phyloP scores from a whole-genome alignment of 2,329 filamentous ascomycete species.

The Diaporthe amygdali region DNA sequence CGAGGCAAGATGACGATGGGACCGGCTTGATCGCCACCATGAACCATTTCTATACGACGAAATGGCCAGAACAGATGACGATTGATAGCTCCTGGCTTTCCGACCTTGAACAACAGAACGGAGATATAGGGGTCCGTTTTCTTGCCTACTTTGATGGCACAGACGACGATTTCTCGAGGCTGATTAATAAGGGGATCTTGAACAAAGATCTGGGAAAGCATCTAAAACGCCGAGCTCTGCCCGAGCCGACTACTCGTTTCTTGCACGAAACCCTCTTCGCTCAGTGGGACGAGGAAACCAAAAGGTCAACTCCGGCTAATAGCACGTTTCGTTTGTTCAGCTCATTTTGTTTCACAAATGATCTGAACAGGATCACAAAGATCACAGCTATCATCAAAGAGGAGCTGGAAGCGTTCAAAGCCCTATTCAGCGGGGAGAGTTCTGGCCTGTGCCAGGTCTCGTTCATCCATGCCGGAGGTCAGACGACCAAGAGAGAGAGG shows the following conservation, averaged over 20 bases:
- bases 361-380: conserved; percentile 52
- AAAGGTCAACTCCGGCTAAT: conserved; percentile 25
- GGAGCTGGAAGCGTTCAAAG: conserved; percentile 27
- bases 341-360: conserved; percentile 61
- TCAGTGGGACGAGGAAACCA: conserved; percentile 25
- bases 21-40: not conserved
- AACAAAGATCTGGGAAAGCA: conserved; percentile 2
- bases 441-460: conserved; percentile 29
- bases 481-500: not conserved
- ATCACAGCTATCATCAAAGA: conserved; percentile 24
- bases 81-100: conserved; percentile 24
- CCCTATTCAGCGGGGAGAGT: conserved; percentile 26
- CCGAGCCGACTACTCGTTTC: conserved; percentile 19
- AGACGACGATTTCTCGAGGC: not conserved
- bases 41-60: conserved; percentile 16
- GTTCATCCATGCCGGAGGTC: conserved; percentile 36
- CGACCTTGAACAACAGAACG: conserved; percentile 6
- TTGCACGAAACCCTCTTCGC: conserved; percentile 19
- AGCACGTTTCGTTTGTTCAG: conserved; percentile 33
- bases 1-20: not conserved
- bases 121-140: conserved; percentile 13
- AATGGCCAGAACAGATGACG: conserved; percentile 16
- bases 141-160: conserved; percentile 14
- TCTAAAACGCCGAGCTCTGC: conserved; percentile 7
- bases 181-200: not conserved